Base-by-base conservation (phyloP, 2,329 filamentous ascomycete species). In the Parastagonospora nodorum region DNA sequence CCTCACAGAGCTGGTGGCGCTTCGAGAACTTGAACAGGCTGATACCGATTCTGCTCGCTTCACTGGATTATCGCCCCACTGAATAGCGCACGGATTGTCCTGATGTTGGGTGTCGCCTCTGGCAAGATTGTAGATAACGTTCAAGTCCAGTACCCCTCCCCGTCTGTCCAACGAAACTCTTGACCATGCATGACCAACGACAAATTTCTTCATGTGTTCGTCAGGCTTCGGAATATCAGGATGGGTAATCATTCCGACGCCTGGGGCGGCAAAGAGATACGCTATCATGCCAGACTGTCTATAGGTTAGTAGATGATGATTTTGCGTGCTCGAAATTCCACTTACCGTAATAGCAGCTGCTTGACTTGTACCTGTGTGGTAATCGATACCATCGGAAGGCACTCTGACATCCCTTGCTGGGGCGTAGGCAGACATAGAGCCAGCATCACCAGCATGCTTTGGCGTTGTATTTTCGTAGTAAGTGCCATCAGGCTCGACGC, bases 291-390 rank as follows among this genome's bases (percentile, higher is more conserved):
- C 42, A 8, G 42, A 38, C 42, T 45, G 16, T 11, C 15, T 14
- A 29, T 6, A n/a, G 8, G 12, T 15, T 29, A 29, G 19, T 42
- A 31, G 42, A 16, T 8, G 10, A 12, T 5, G 8, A 24, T 12
- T 6, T 12, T 5, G 6, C 19, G 28, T 12, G 15, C 11, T 7
- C 3, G 9, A n/a, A 12, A 7, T 14, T 11, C 15, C 8, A 28
- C 42, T 36, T 35, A 44, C 43, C 4, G 29, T 27, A 15, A 45
- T 45, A 39, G 43, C 43, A 7, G 43, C 43, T n/a, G 43, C 43
- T 12, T 45, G 43, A 16, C 43, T 45, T 16, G 43, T 45, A 8
- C 33, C 35, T 16, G 24, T 31, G 30, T 31, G 1, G n/a, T n/a
- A n/a, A n/a, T n/a, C n/a, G n/a, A n/a, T n/a, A n/a, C n/a, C n/a